Percentiles rank a stretch among this genome's conserved stretches.
Evolutionary conservation across 768 basidiomycete species (phyloP).

Genomic region (Hygrocybe coccinea): DNA sequence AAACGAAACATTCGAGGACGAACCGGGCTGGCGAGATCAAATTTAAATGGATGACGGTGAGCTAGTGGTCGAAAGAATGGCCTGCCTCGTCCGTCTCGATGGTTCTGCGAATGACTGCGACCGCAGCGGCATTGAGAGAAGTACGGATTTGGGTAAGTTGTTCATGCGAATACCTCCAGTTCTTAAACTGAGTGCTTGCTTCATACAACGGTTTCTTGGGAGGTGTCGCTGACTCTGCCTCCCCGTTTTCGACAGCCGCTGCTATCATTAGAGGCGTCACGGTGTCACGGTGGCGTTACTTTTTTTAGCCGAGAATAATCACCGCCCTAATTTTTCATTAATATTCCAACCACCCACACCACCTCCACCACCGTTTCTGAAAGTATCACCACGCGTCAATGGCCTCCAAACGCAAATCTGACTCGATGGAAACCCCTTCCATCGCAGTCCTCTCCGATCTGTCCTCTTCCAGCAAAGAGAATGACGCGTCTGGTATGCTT

Average conservation of each 20-base stretch:
- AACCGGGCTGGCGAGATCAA: constrained; percentile 52
- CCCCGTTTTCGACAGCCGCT: constrained; percentile 1
- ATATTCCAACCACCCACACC: too few relatives aligned
- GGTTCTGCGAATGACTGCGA: constrained; percentile 68
- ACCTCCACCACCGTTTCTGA: constrained; percentile 12
- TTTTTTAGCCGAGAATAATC: too few relatives aligned
- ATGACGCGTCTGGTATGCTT: neutral
- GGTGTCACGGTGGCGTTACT: neutral
- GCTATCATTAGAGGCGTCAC: neutral
- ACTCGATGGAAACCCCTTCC: constrained; percentile 17
- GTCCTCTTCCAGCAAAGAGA: constrained; percentile 15
- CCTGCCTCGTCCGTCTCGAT: constrained; percentile 77
- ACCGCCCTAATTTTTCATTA: too few relatives aligned
- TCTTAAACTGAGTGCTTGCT: constrained; percentile 71
- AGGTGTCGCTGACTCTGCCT: neutral
- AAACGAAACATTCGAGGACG: constrained; percentile 69
- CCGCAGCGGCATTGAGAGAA: constrained; percentile 69
- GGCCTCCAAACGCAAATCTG: constrained; percentile 43
- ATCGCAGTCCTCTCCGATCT: constrained; percentile 13
- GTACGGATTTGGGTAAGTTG: constrained; percentile 56
- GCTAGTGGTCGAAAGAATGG: constrained; percentile 15
- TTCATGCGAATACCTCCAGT: constrained; percentile 84
- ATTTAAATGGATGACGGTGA: constrained; percentile 1
- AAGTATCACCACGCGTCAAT: constrained; percentile 20
- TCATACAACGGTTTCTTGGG: constrained; percentile 57